phyloP scores from a whole-genome alignment of 768 basidiomycete species.

The Lactarius evosmus region DNA sequence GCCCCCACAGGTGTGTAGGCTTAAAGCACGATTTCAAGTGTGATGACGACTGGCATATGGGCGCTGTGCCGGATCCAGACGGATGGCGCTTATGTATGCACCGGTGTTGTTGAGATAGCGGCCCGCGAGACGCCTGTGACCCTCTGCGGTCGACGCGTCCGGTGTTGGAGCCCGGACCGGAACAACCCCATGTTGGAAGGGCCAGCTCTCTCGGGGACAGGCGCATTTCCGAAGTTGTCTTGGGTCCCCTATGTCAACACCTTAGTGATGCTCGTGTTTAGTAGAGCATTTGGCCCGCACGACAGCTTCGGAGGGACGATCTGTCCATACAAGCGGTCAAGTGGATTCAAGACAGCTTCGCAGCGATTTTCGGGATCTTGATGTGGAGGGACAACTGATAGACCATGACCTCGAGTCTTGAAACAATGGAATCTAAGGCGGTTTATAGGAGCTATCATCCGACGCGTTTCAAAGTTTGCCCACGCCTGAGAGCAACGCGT shows the following conservation, averaged over 20 bases:
- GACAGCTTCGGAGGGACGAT: background rate
- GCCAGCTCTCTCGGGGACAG: too few species aligned
- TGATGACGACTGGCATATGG: background rate
- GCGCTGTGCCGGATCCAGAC: background rate
- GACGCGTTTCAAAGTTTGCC: background rate
- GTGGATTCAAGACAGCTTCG: background rate
- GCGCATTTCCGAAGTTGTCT: too few species aligned
- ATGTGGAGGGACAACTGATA: too few species aligned
- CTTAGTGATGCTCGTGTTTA: too few species aligned
- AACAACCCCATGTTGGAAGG: too few species aligned
- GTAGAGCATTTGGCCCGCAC: too few species aligned
- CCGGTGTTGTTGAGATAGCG: slow-evolving; percentile 7
- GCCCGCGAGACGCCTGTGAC: background rate
- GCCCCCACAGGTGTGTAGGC: background rate
- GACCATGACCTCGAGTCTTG: too few species aligned
- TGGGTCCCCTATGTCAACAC: too few species aligned
- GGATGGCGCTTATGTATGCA: background rate
- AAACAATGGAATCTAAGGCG: too few species aligned
- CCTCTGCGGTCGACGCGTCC: background rate
- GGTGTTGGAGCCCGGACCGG: background rate
- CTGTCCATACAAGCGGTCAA: background rate
- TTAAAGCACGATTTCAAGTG: background rate
- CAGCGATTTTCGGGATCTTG: background rate
- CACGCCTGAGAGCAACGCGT: background rate
- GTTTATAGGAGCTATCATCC: too few species aligned